phyloP scores from a whole-genome alignment of 2,329 filamentous ascomycete species.

The Reticulascus tulasneorum region DNA sequence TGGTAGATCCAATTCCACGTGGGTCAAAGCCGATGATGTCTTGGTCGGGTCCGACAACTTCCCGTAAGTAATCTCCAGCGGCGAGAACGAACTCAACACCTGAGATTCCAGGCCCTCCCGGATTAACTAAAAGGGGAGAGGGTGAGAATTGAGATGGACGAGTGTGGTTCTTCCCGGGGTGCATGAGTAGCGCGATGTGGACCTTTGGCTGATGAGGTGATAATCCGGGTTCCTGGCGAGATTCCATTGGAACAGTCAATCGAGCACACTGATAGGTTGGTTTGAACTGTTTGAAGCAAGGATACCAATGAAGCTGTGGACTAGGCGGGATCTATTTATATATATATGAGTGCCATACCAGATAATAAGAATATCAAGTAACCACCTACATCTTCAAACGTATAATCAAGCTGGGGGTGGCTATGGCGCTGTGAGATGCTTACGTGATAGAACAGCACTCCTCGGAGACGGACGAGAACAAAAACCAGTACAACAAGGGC shows the following conservation, averaged over 20 bases:
- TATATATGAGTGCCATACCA: too few relatives aligned
- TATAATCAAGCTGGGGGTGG: too few relatives aligned
- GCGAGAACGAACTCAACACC: slow-evolving; percentile 32
- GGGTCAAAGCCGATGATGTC: slow-evolving; percentile 47
- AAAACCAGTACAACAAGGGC: too few relatives aligned
- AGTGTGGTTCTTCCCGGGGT: slow-evolving; percentile 24
- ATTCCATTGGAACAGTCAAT: slow-evolving; percentile 44
- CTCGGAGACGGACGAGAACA: too few relatives aligned
- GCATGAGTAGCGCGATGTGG: slow-evolving; percentile 31
- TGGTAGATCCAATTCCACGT: slow-evolving; percentile 36
- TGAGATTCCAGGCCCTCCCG: slow-evolving; percentile 42
- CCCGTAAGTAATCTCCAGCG: slow-evolving; percentile 22
- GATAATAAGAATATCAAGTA: too few relatives aligned
- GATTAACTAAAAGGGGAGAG: slow-evolving; percentile 40
- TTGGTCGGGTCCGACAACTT: slow-evolving; percentile 35
- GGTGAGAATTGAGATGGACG: slow-evolving; percentile 25
- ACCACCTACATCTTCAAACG: too few relatives aligned
- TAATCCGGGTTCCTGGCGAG: slow-evolving; percentile 33
- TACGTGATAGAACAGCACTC: too few relatives aligned
- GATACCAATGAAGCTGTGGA: slow-evolving; percentile 34
- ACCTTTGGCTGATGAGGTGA: slow-evolving; percentile 28
- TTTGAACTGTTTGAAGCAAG: slow-evolving; percentile 33
- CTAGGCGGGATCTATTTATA: too few relatives aligned
- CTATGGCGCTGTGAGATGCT: too few relatives aligned
- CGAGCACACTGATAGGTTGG: slow-evolving; percentile 36